A percentile compares a stretch with the other conserved stretches of the same genome.
Evolutionary conservation across 768 basidiomycete species (phyloP).

Genomic region (Lactifluus volemus): DNA sequence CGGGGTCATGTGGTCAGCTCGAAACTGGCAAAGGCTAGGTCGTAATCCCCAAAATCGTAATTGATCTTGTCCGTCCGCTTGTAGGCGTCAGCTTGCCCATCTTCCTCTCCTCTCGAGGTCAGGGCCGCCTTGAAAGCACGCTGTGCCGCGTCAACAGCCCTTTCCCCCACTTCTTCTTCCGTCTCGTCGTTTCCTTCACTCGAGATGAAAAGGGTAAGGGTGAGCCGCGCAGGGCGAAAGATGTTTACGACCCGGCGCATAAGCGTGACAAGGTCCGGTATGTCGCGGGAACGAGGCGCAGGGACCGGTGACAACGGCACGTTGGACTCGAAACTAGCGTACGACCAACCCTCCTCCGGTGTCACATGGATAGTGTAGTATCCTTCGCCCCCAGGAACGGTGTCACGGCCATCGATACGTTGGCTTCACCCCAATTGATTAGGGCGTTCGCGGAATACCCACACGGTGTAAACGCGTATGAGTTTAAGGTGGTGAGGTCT

Average conservation of each 20-base stretch:
- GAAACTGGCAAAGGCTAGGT: constrained; percentile 84
- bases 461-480: constrained; percentile 90
- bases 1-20: constrained; percentile 36
- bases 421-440: constrained; percentile 47
- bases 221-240: constrained; percentile 82
- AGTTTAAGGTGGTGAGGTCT: constrained; percentile 75
- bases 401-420: constrained; percentile 17
- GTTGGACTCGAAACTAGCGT: constrained; percentile 98
- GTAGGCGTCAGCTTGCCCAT: constrained; percentile 37
- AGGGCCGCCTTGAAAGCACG: constrained; percentile 63
- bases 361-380: constrained; percentile 99
- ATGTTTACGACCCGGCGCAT: constrained; percentile 85
- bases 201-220: constrained; percentile 87
- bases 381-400: constrained; percentile 53
- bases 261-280: constrained; percentile 74
- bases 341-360: constrained; percentile 96
- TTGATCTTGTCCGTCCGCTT: constrained; percentile 93
- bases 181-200: constrained; percentile 39
- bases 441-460: constrained; percentile 95
- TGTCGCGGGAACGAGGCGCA: constrained; percentile 29
- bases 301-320: constrained; percentile 52
- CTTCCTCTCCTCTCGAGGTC: constrained; percentile 18
- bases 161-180: constrained; percentile 42
- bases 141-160: constrained; percentile 63
- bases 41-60: constrained; percentile 93